Percentiles rank a stretch among this genome's conserved stretches.
These are phyloP conservation scores for Chaetomium olivaceum DNA, from an alignment of 2,329 filamentous ascomycete species.

Conservation along the genomic window DNA sequence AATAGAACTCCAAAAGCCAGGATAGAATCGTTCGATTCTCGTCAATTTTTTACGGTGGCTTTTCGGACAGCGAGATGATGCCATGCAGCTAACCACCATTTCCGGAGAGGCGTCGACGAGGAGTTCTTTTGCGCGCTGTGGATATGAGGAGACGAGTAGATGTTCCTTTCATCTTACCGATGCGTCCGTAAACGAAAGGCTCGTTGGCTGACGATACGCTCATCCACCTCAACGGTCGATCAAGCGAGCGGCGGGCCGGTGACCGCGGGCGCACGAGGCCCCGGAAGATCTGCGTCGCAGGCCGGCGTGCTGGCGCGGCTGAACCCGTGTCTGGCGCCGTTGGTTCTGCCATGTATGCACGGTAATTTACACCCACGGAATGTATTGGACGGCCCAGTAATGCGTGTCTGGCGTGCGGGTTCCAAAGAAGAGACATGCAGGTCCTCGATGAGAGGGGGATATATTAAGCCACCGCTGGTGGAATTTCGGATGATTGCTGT, in stretches of 20 bases:
- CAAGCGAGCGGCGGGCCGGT: constrained; percentile 17
- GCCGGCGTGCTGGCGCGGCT: constrained; percentile 21
- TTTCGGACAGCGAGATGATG: constrained; percentile 23
- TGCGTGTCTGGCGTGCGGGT: constrained; percentile 13
- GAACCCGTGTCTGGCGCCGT: constrained; percentile 24
- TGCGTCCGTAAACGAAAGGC: background rate
- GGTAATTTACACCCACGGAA: constrained; percentile 21
- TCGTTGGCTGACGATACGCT: background rate
- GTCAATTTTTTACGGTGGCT: background rate
- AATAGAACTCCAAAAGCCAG: background rate
- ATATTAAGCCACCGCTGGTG: constrained; percentile 14
- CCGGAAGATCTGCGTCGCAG: constrained; percentile 25
- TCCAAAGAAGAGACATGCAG: constrained; percentile 20
- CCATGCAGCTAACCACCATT: constrained; percentile 30
- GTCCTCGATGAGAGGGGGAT: constrained; percentile 9
- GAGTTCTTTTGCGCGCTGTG: constrained; percentile 15
- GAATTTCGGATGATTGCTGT: constrained; percentile 23
- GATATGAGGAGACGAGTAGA: background rate
- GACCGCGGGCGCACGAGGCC: constrained; percentile 9
- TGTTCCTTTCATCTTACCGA: background rate
- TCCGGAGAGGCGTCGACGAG: constrained; percentile 15
- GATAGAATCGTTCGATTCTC: constrained; percentile 3
- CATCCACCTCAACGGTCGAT: constrained; percentile 3
- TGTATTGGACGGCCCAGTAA: constrained; percentile 21
- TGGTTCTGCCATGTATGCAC: constrained; percentile 20